phyloP scores from a whole-genome alignment of 176 grass and related monocot species.

The Triticum dicoccoides region DNA sequence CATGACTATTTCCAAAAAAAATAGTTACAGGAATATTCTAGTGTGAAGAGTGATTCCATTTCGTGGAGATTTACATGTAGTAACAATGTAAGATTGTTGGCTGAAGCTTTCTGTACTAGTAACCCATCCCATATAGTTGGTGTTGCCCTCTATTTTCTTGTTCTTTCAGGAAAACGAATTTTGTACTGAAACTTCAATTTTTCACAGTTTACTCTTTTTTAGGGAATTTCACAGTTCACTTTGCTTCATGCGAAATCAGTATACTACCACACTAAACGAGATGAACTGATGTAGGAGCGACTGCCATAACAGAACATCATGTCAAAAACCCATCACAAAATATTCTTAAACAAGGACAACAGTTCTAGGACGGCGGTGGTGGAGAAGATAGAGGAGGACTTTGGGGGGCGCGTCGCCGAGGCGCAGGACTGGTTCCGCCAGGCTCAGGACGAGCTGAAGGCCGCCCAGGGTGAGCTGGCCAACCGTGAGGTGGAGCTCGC shows the following conservation, averaged over 20 bases:
- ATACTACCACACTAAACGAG: not conserved
- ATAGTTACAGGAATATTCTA: not conserved
- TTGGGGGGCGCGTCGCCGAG: too few species aligned
- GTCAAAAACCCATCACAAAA: not conserved
- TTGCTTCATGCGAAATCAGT: not conserved
- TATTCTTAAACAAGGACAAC: not conserved
- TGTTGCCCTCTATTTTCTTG: not conserved
- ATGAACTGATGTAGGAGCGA: not conserved
- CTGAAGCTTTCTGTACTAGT: not conserved
- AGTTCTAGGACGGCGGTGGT: not conserved
- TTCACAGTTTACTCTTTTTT: too few species aligned
- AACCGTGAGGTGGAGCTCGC: too few species aligned
- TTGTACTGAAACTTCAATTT: not conserved
- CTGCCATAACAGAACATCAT: not conserved
- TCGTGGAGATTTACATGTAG: not conserved
- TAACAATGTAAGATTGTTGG: not conserved
- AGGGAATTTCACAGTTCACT: not conserved
- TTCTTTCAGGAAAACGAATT: not conserved
- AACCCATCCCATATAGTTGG: not conserved
- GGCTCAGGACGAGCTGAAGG: too few species aligned
- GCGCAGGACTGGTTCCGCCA: too few species aligned
- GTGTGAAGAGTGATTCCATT: too few species aligned
- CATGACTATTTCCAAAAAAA: not conserved
- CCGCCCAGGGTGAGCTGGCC: too few species aligned
- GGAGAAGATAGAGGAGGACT: too few species aligned